phyloP scores from a whole-genome alignment of 2,329 filamentous ascomycete species.

The Xylariaceae sp. region DNA sequence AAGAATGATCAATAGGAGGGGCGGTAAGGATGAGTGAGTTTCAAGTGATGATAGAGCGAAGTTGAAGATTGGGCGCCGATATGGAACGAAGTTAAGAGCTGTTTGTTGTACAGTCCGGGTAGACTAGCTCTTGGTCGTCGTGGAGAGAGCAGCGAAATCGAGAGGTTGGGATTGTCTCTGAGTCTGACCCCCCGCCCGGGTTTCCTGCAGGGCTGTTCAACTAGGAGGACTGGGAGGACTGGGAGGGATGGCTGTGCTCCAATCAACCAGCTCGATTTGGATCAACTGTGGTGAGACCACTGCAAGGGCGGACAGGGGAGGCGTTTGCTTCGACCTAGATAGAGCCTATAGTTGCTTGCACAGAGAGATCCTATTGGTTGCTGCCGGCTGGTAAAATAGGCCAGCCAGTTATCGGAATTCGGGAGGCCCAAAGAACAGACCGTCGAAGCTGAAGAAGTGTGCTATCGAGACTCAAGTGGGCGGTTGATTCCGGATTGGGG shows the following conservation, averaged over 20 bases:
- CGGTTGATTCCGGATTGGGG: not conserved
- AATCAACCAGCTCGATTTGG: constrained; percentile 28
- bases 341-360: constrained; percentile 9
- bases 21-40: constrained; percentile 8
- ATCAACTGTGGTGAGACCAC: constrained; percentile 28
- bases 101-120: constrained; percentile 8
- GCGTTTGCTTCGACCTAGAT: constrained; percentile 18
- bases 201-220: constrained; percentile 17
- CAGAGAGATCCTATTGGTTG: constrained; percentile 24
- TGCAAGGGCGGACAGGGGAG: constrained; percentile 27
- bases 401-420: constrained; percentile 19
- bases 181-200: constrained; percentile 30
- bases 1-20: not conserved
- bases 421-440: constrained; percentile 1
- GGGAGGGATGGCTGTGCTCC: constrained; percentile 23
- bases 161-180: constrained; percentile 44
- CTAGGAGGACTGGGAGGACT: too few species aligned
- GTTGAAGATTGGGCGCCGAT: constrained; percentile 30
- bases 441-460: not conserved
- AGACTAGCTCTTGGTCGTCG: not conserved
- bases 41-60: constrained; percentile 19
- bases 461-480: not conserved
- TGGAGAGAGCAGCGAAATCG: constrained; percentile 32
- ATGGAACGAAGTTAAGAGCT: too few species aligned
- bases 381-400: not conserved